These are phyloP conservation scores for Kodamaea sagamina DNA, from an alignment of 805 yeast genomes.

Conservation along the genomic window DNA sequence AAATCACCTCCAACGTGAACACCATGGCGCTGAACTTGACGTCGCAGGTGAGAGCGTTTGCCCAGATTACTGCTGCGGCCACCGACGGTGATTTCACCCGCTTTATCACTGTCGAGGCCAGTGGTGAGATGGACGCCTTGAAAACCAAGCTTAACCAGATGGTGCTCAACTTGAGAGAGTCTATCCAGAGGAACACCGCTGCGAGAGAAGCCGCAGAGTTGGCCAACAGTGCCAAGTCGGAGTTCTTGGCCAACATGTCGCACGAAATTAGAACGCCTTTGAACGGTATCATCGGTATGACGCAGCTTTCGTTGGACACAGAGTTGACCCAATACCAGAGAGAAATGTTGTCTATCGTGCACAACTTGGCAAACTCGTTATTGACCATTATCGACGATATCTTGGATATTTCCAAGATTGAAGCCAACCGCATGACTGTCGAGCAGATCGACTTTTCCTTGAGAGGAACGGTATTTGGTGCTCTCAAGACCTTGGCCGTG, in stretches of 20 bases:
- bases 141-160: conserved; percentile 56
- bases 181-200: conserved; percentile 87
- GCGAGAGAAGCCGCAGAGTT: conserved; percentile 94
- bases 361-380: conserved; percentile 81
- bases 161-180: conserved; percentile 82
- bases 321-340: conserved; percentile 89
- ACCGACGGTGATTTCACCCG: conserved; percentile 92
- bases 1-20: conserved; percentile 86
- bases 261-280: conserved; percentile 86
- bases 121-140: conserved; percentile 84
- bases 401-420: conserved; percentile 88
- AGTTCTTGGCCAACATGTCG: conserved; percentile 85
- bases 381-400: conserved; percentile 88
- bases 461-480: conserved; percentile 87
- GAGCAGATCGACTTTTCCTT: conserved; percentile 85
- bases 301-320: conserved; percentile 84
- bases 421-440: conserved; percentile 90
- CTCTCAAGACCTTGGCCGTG: conserved; percentile 84
- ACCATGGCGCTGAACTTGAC: conserved; percentile 94
- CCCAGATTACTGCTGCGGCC: conserved; percentile 91
- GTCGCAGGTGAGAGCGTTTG: conserved; percentile 89
- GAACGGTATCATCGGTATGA: conserved; percentile 93
- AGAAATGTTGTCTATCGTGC: conserved; percentile 88
- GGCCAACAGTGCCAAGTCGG: conserved; percentile 87
- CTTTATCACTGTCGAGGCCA: conserved; percentile 87